These are phyloP conservation scores for Rhizopus stolonifer DNA, from an alignment of 371 early-diverging fungal species.

Conservation along the genomic window DNA sequence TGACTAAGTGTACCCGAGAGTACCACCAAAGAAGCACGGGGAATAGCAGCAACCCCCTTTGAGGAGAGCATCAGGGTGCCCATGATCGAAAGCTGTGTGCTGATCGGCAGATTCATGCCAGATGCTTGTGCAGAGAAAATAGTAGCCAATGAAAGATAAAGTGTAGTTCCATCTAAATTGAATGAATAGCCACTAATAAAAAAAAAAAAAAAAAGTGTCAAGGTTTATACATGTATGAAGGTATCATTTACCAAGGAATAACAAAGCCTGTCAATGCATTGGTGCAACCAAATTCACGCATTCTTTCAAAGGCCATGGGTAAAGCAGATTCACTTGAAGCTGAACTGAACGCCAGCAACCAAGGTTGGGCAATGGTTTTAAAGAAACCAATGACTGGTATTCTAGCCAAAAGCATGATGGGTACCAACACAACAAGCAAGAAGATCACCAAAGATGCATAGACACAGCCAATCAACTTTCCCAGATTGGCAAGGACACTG, in stretches of 20 bases:
- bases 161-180: slow-evolving; percentile 81
- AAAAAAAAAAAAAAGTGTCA: neutral
- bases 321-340: slow-evolving; percentile 83
- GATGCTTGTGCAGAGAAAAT: slow-evolving; percentile 72
- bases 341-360: slow-evolving; percentile 82
- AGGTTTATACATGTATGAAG: neutral
- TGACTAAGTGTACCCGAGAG: slow-evolving; percentile 22
- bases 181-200: slow-evolving; percentile 80
- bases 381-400: slow-evolving; percentile 61
- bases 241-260: slow-evolving; percentile 50
- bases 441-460: slow-evolving; percentile 65
- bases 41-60: slow-evolving; percentile 83
- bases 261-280: slow-evolving; percentile 73
- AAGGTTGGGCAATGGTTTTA: slow-evolving; percentile 60
- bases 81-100: slow-evolving; percentile 72
- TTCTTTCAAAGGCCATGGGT: slow-evolving; percentile 72
- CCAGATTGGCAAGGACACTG: slow-evolving; percentile 60
- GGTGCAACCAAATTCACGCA: slow-evolving; percentile 75
- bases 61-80: slow-evolving; percentile 72
- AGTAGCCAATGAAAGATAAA: slow-evolving; percentile 69
- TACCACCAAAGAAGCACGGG: slow-evolving; percentile 64
- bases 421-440: slow-evolving; percentile 59
- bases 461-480: slow-evolving; percentile 69
- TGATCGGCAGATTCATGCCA: slow-evolving; percentile 53
- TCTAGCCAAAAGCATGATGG: slow-evolving; percentile 61